A percentile compares a stretch with the other conserved stretches of the same genome.
phyloP scores from a whole-genome alignment of 345 rosid species.

The Conringia planisiliqua region DNA sequence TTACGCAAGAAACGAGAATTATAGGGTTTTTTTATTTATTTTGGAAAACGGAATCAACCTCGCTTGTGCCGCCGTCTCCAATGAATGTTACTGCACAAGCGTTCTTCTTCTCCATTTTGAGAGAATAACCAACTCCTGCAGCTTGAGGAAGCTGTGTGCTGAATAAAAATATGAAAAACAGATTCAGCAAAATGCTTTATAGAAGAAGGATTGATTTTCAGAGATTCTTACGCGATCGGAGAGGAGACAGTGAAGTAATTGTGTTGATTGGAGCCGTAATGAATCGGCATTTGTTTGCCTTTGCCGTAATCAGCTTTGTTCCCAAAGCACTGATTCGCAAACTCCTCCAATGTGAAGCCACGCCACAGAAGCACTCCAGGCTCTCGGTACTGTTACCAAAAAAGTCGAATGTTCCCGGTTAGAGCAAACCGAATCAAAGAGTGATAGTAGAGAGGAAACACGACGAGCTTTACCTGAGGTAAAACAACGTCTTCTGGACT shows the following conservation, averaged over 20 bases:
- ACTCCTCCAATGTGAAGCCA: constrained; percentile 67
- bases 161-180: neutral
- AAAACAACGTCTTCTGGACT: constrained; percentile 53
- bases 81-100: constrained; percentile 60
- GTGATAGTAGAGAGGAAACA: neutral
- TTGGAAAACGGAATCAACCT: constrained; percentile 38
- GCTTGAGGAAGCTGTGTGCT: constrained; percentile 88
- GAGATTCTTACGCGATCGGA: constrained; percentile 58
- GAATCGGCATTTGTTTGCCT: constrained; percentile 86
- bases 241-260: constrained; percentile 76
- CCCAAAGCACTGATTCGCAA: constrained; percentile 67
- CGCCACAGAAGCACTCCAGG: constrained; percentile 77
- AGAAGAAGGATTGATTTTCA: neutral
- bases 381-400: constrained; percentile 55
- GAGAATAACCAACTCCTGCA: constrained; percentile 67
- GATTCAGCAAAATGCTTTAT: neutral
- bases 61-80: constrained; percentile 82
- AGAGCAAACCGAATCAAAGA: neutral
- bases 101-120: constrained; percentile 68
- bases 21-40: neutral
- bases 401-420: neutral
- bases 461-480: constrained; percentile 47
- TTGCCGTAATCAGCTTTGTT: constrained; percentile 71
- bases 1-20: neutral
- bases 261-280: constrained; percentile 66